Evolutionary conservation across 345 rosid genomes (phyloP).

Genomic region (Aurinia saxatilis): DNA sequence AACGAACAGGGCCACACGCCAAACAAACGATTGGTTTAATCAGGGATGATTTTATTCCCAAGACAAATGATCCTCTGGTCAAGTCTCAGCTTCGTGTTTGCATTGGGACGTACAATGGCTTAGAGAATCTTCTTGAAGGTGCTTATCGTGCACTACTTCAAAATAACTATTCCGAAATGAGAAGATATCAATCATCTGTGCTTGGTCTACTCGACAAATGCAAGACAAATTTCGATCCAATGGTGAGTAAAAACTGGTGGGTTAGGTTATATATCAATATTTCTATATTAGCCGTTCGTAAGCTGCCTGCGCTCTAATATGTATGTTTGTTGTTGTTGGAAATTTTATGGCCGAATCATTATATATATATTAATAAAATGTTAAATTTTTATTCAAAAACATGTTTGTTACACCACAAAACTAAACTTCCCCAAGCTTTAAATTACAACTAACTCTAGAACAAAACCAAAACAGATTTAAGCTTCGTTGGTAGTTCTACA

Average conservation of each 20-base stretch:
- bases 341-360: background rate
- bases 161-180: background rate
- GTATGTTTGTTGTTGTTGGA: background rate
- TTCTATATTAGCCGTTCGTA: background rate
- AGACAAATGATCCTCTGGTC: background rate
- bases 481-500: too few relatives aligned
- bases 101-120: background rate
- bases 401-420: too few relatives aligned
- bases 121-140: background rate
- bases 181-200: constrained; percentile 2
- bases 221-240: background rate
- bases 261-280: background rate
- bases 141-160: background rate
- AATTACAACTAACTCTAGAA: too few relatives aligned
- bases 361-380: too few relatives aligned
- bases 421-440: too few relatives aligned
- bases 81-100: background rate
- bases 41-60: background rate
- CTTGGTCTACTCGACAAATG: background rate
- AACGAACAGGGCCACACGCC: too few relatives aligned
- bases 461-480: too few relatives aligned
- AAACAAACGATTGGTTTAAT: background rate
- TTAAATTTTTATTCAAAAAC: too few relatives aligned
- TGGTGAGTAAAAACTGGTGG: background rate
- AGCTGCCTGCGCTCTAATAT: background rate